Evolutionary conservation across 2,329 filamentous ascomycete species (phyloP).

Genomic region (Paramyrothecium roridum): DNA sequence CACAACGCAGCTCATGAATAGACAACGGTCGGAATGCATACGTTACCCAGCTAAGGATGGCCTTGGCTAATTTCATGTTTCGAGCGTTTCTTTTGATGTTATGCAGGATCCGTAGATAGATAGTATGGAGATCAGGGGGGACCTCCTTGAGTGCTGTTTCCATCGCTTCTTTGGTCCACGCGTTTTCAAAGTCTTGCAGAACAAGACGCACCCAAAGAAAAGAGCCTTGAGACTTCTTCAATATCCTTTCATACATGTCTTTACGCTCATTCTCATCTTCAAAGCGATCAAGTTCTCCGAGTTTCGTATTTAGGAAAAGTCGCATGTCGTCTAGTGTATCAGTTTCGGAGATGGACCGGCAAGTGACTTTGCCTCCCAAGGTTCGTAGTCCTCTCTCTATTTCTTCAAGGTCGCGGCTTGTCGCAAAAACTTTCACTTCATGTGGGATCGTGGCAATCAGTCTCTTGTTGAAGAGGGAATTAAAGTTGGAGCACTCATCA

Average conservation of each 20-base stretch:
- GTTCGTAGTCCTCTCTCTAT: neutral
- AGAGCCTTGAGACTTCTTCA: neutral
- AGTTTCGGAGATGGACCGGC: neutral
- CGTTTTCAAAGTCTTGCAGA: neutral
- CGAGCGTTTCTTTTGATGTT: neutral
- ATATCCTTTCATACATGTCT: neutral
- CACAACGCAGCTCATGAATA: neutral
- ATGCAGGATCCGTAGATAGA: neutral
- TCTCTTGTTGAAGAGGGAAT: neutral
- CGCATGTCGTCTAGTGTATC: neutral
- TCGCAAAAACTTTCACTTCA: neutral
- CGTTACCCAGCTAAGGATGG: neutral
- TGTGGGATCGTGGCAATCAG: neutral
- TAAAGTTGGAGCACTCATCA: neutral
- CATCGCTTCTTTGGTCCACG: neutral
- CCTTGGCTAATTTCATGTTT: neutral
- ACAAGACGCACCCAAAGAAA: slow-evolving; percentile 1
- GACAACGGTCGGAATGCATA: neutral
- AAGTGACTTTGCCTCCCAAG: neutral
- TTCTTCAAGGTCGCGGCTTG: neutral
- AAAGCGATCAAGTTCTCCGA: neutral
- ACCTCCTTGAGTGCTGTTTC: neutral
- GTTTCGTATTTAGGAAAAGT: neutral
- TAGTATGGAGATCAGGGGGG: neutral
- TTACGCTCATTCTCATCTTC: neutral